Conservation (phyloP, 257 asterid species). For the Jaltomata sinuosa region DNA sequence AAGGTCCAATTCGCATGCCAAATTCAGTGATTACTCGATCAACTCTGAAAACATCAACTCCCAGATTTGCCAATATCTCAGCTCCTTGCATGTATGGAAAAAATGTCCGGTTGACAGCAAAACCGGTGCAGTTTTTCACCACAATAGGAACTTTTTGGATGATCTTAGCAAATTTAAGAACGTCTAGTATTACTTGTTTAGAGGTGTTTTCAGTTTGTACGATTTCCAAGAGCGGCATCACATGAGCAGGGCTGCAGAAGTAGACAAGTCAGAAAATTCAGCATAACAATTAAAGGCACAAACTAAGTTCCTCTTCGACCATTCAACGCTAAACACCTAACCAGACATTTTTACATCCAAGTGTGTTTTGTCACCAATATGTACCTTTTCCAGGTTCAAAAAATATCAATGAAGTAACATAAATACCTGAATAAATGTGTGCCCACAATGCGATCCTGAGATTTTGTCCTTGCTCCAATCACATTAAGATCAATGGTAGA, state of each 20-base stretch:
- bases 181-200: slow-evolving; percentile 31
- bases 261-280: too few relatives aligned
- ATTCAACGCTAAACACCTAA: too few relatives aligned
- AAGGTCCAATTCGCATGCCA: slow-evolving; percentile 49
- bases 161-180: slow-evolving; percentile 36
- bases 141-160: slow-evolving; percentile 39
- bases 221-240: slow-evolving; percentile 17
- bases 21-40: slow-evolving; percentile 33
- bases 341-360: too few relatives aligned
- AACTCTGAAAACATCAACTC: slow-evolving; percentile 29
- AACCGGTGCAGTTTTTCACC: slow-evolving; percentile 23
- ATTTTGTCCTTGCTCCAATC: slow-evolving; percentile 30
- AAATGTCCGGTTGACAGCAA: slow-evolving; percentile 30
- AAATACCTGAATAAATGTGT: slow-evolving; percentile 32
- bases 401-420: background rate
- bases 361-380: too few relatives aligned
- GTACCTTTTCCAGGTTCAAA: too few relatives aligned
- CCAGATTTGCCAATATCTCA: slow-evolving; percentile 29
- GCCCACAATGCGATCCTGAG: slow-evolving; percentile 25
- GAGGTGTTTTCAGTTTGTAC: slow-evolving; percentile 16
- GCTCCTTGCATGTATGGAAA: slow-evolving; percentile 39
- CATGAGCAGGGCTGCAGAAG: too few relatives aligned
- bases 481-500: slow-evolving; percentile 18
- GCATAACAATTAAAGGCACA: too few relatives aligned
- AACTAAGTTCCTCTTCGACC: too few relatives aligned